phyloP scores from a whole-genome alignment of 2,329 filamentous ascomycete species.

The Chaetomiaceae sp. region DNA sequence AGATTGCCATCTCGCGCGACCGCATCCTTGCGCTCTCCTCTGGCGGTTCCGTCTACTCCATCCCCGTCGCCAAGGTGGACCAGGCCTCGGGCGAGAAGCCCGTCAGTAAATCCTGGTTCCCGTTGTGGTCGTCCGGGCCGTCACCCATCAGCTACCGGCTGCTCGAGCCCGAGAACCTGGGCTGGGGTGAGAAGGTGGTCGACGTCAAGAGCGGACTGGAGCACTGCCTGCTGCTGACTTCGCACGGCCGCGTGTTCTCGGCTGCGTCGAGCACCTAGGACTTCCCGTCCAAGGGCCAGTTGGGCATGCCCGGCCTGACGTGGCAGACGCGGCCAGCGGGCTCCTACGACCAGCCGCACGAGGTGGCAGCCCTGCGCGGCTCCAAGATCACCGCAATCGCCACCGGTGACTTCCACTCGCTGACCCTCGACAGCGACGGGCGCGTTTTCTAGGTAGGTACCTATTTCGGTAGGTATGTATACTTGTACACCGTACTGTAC shows the following conservation, averaged over 20 bases:
- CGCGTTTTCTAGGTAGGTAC: slow-evolving; percentile 73
- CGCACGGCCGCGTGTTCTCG: slow-evolving; percentile 77
- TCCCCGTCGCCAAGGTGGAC: slow-evolving; percentile 70
- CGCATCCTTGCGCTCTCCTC: slow-evolving; percentile 73
- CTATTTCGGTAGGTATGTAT: too few species aligned
- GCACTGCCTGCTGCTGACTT: slow-evolving; percentile 80
- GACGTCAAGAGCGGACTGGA: slow-evolving; percentile 74
- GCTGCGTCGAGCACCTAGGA: slow-evolving; percentile 72
- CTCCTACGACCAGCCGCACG: slow-evolving; percentile 75
- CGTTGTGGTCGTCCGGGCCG: slow-evolving; percentile 56
- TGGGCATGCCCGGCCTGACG: slow-evolving; percentile 76
- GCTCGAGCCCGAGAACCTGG: slow-evolving; percentile 59
- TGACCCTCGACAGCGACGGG: slow-evolving; percentile 69
- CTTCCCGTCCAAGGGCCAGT: slow-evolving; percentile 77
- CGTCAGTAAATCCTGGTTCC: slow-evolving; percentile 55
- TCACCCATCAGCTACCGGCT: slow-evolving; percentile 60
- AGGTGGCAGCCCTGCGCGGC: slow-evolving; percentile 64
- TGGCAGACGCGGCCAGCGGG: slow-evolving; percentile 73
- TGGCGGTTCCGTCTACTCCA: slow-evolving; percentile 73
- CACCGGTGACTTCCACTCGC: slow-evolving; percentile 78
- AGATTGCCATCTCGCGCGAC: slow-evolving; percentile 72
- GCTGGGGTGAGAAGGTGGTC: slow-evolving; percentile 65
- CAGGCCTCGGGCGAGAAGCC: slow-evolving; percentile 58
- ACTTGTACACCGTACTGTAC: too few species aligned
- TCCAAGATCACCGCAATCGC: slow-evolving; percentile 70